These are phyloP conservation scores for Cladorrhinum sp. DNA, from an alignment of 2,329 filamentous ascomycete genomes.

Conservation along the genomic window DNA sequence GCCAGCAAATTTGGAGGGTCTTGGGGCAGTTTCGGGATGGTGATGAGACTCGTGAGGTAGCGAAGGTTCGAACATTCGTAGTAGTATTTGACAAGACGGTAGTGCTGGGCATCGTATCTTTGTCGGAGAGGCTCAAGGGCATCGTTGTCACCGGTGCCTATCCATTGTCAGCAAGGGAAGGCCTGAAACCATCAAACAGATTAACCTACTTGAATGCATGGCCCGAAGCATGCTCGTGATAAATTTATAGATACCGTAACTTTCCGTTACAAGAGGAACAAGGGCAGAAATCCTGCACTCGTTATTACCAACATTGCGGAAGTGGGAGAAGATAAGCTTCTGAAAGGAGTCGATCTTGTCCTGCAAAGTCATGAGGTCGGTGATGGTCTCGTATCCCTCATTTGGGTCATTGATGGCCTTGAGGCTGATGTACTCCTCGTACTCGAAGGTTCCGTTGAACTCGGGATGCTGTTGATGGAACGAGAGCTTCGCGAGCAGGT, in stretches of 20 bases:
- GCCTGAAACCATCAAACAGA: background rate
- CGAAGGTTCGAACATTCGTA: constrained; percentile 98
- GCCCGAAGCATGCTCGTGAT: constrained; percentile 98
- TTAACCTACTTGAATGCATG: constrained; percentile 82
- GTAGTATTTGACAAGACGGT: constrained; percentile 95
- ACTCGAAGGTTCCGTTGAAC: constrained; percentile 98
- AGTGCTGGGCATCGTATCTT: constrained; percentile 92
- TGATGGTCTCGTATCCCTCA: constrained; percentile 95
- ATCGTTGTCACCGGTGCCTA: constrained; percentile 88
- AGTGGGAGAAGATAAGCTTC: constrained; percentile 97
- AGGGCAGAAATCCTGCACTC: constrained; percentile 94
- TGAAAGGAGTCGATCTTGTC: constrained; percentile 99
- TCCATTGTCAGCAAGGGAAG: constrained; percentile 5
- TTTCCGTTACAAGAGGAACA: constrained; percentile 92
- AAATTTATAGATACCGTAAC: constrained; percentile 99
- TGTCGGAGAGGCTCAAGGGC: constrained; percentile 83
- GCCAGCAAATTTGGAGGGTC: constrained; percentile 86
- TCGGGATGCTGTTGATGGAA: constrained; percentile 97
- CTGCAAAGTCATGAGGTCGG: constrained; percentile 92
- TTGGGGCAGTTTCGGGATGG: constrained; percentile 90
- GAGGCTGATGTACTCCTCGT: constrained; percentile 97
- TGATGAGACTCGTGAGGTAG: constrained; percentile 94
- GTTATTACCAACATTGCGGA: constrained; percentile 86
- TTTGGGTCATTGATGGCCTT: constrained; percentile 99
- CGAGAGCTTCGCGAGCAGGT: constrained; percentile 87